These are phyloP conservation scores for Ceratonia siliqua DNA, from an alignment of 306 rosid species.

Conservation along the genomic window DNA sequence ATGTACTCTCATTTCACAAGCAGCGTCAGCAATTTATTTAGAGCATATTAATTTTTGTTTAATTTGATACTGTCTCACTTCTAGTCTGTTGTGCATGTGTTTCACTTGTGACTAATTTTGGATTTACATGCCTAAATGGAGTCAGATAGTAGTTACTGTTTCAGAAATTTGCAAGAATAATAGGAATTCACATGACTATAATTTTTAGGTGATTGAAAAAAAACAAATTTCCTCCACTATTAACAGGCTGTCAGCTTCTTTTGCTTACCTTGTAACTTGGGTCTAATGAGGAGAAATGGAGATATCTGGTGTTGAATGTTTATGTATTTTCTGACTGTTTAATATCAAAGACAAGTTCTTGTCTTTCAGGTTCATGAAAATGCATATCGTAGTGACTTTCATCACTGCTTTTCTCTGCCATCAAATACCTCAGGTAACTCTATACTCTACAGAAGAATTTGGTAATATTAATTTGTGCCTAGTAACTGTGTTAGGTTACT, in stretches of 20 bases:
- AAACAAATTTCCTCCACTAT: neutral
- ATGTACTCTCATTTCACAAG: neutral
- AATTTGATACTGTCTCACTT: slow-evolving; percentile 11
- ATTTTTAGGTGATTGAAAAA: slow-evolving; percentile 7
- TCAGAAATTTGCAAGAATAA: slow-evolving; percentile 3
- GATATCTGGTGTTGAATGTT: slow-evolving; percentile 16
- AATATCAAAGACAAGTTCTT: slow-evolving; percentile 26
- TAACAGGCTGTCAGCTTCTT: neutral
- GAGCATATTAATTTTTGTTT: neutral
- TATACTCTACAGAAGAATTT: slow-evolving; percentile 21
- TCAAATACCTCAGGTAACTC: slow-evolving; percentile 70
- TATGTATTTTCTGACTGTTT: slow-evolving; percentile 15
- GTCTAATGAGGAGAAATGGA: slow-evolving; percentile 13
- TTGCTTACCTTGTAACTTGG: slow-evolving; percentile 8
- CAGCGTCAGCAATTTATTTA: slow-evolving; percentile 11
- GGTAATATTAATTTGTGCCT: neutral
- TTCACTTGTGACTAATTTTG: neutral
- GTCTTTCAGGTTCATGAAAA: slow-evolving; percentile 92
- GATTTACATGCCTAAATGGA: slow-evolving; percentile 13
- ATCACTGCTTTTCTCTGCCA: slow-evolving; percentile 88
- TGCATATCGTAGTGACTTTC: slow-evolving; percentile 85
- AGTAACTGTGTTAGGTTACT: slow-evolving; percentile 19
- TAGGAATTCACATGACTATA: neutral
- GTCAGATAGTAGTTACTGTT: neutral
- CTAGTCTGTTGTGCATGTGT: neutral